Base-by-base conservation (phyloP, 2,329 filamentous ascomycete species). In the Sarocladiaceae sp. region DNA sequence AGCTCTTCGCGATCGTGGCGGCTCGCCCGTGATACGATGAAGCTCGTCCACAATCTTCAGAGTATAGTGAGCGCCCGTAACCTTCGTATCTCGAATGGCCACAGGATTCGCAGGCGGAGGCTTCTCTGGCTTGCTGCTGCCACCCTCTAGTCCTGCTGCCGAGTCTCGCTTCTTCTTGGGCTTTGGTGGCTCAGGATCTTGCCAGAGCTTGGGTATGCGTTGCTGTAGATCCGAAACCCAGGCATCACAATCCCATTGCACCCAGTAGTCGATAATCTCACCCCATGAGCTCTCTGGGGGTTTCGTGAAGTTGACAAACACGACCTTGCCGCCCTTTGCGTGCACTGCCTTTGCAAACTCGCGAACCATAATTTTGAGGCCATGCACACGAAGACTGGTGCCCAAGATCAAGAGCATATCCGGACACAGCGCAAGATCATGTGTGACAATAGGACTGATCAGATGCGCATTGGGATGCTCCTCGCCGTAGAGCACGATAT, bases 401-500 rank as follows among this genome's bases (percentile, higher is more conserved):
- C 83, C 83, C 34, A 88, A 68, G 44, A 88, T 82, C 5, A 88
- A 67, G 16, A 88, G 65, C 48, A 85, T 67, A 51, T 87, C 83
- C 0, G 83, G 83, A 3, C 72, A 72, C 3, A 83, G 66, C 3
- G 70, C 70, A 1, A 86, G 65, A 54, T 88, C 83, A 47, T 85
- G 80, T 12, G 82, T 80, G 12, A 85, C 73, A 11, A 88, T 75
- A 2, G 78, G 77, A 18, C 79, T 81, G 50, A 88, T 83, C 4
- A 83, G 67, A 47, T 85, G 78, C 2, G 80, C 78, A 24, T 76
- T 76, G 0, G 83, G 83, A 52, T 88, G 82, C 43, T 86, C 82
- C 56, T 88, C 83, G 18, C 83, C 83, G 54, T 87, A 88, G 1
- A 88, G 67, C 2, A 88, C 83, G 53, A 88, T 84, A 53, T 88